Conservation (phyloP, 768 basidiomycete species). For the Boletus patriciae region DNA sequence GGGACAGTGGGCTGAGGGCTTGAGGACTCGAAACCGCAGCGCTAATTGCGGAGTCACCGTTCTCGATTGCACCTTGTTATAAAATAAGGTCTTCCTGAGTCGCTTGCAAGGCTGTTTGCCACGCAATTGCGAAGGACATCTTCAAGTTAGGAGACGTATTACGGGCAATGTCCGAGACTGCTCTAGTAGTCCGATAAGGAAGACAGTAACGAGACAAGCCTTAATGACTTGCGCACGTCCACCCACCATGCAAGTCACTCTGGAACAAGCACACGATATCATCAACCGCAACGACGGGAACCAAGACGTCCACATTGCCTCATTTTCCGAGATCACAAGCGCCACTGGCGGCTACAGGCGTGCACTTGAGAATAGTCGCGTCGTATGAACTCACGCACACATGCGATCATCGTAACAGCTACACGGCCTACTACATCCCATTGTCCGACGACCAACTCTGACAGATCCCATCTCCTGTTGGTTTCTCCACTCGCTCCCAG, state of each 20-base stretch:
- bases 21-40: too few relatives aligned
- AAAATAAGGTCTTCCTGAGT: too few relatives aligned
- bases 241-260: conserved; percentile 19
- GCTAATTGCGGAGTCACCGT: too few relatives aligned
- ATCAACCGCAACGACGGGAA: conserved; percentile 26
- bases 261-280: conserved; percentile 33
- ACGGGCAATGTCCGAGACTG: too few relatives aligned
- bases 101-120: too few relatives aligned
- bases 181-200: too few relatives aligned
- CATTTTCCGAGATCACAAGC: conserved; percentile 25
- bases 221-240: too few relatives aligned
- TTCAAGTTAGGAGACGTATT: too few relatives aligned
- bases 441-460: conserved; percentile 16
- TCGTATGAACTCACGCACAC: neutral
- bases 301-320: conserved; percentile 7
- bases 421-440: conserved; percentile 32
- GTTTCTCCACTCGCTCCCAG: conserved; percentile 7
- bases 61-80: too few relatives aligned
- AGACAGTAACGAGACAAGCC: too few relatives aligned
- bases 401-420: conserved; percentile 16
- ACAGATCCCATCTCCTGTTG: conserved; percentile 32
- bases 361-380: neutral
- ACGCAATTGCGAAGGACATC: too few relatives aligned
- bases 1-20: neutral
- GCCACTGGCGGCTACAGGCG: conserved; percentile 38